Evolutionary conservation across 2,329 filamentous ascomycete genomes (phyloP).

Genomic region (Fusarium siculi): DNA sequence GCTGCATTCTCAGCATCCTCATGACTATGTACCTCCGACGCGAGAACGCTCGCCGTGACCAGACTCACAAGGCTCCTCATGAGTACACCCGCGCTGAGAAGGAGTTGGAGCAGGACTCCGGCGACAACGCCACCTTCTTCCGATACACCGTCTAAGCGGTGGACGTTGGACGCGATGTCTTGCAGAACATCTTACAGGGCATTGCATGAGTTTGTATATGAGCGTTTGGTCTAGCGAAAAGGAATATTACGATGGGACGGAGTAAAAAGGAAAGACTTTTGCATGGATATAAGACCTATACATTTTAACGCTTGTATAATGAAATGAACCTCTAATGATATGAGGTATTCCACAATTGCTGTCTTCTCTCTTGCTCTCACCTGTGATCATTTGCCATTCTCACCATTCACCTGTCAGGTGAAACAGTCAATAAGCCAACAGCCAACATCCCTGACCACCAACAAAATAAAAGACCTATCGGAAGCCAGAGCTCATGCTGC

Average conservation of each 20-base stretch:
- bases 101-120: constrained; percentile 61
- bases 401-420: not conserved
- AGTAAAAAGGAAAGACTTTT: constrained; percentile 8
- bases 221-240: constrained; percentile 26
- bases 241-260: constrained; percentile 11
- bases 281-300: constrained; percentile 24
- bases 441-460: not conserved
- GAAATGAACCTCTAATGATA: constrained; percentile 21
- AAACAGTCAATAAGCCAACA: constrained; percentile 11
- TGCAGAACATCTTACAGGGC: constrained; percentile 41
- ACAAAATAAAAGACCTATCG: not conserved
- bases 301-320: constrained; percentile 23
- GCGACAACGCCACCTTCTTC: constrained; percentile 67
- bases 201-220: constrained; percentile 38
- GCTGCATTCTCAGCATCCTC: constrained; percentile 59
- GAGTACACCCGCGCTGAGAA: constrained; percentile 66
- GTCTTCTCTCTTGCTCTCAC: not conserved
- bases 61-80: constrained; percentile 56
- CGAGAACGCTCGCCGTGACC: constrained; percentile 67
- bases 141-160: constrained; percentile 60
- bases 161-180: constrained; percentile 6
- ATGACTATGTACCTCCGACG: constrained; percentile 68
- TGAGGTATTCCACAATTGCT: constrained; percentile 12
- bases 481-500: constrained; percentile 2
- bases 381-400: not conserved